Base-by-base conservation (phyloP, 2,329 filamentous ascomycete genomes). In the Gaeumannomyces tritici region DNA sequence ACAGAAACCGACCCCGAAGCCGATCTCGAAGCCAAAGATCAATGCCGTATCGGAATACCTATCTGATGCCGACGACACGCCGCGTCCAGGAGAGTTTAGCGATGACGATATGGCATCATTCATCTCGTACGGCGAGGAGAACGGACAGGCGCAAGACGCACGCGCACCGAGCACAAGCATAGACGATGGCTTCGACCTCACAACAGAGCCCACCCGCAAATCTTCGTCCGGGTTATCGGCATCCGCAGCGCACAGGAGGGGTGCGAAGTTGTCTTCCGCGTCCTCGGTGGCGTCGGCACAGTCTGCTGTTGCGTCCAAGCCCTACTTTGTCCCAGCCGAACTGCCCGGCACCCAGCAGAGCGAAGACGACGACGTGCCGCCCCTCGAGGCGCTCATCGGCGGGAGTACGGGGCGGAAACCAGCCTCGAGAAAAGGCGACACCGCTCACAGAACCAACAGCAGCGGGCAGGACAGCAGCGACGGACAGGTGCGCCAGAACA, bases 281-380 rank as follows among this genome's bases (percentile, higher is more conserved):
- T 61, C 54, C 51, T 61, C 60, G 2, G n/a, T 27, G 51, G n/a
- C 29, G 51, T 56, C 54, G 11, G 18, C 29, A 13, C 7, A 11
- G 8, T 9, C 54, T 21, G 29, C 29, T 18, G 15, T 28, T 29
- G 60, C 28, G 15, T n/a, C 29, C n/a, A 55, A 55, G 59, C 59
- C 59, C 4, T 61, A 54, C 29, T 61, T 57, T n/a, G 60, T 61
- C 31, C 51, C 60, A 6, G 59, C 42, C 8, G 47, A 47, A n/a
- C 26, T 55, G 21, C 59, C 51, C 18, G 59, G 42, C 13, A 61
- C 59, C 24, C 60, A 61, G 27, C 29, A 47, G 31, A 57, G 61
- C 24, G 55, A 64, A 26, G 33, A 60, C 42, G 47, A 55, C n/a
- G 58, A 60, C 26, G 60, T 61, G 29, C 60, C 60, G 8, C 18